phyloP scores from a whole-genome alignment of 2,329 filamentous ascomycete species.

The Microdochium paspali region DNA sequence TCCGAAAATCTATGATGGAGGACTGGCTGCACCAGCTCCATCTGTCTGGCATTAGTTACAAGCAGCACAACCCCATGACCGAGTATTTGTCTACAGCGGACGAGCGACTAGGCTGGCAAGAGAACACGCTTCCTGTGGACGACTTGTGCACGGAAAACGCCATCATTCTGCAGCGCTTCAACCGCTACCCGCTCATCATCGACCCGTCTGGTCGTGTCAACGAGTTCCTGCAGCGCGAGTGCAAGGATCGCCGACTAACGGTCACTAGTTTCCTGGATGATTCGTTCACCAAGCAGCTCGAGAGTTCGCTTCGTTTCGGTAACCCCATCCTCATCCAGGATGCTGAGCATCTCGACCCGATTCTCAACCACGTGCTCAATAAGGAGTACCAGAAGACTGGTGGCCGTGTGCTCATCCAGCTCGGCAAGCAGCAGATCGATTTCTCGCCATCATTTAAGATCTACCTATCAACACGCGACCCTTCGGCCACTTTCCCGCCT shows the following conservation, averaged over 20 bases:
- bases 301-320: slow-evolving; percentile 93
- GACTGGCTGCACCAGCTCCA: slow-evolving; percentile 94
- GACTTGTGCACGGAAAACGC: slow-evolving; percentile 98
- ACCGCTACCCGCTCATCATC: slow-evolving; percentile 95
- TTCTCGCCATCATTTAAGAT: slow-evolving; percentile 96
- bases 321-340: slow-evolving; percentile 98
- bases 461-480: slow-evolving; percentile 90
- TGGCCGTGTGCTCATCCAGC: slow-evolving; percentile 93
- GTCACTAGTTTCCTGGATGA: slow-evolving; percentile 98
- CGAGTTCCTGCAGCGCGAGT: slow-evolving; percentile 92
- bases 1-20: slow-evolving; percentile 94
- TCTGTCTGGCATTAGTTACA: slow-evolving; percentile 87
- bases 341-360: slow-evolving; percentile 91
- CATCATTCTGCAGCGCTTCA: slow-evolving; percentile 95
- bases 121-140: slow-evolving; percentile 86
- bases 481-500: slow-evolving; percentile 88
- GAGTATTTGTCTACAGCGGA: slow-evolving; percentile 96
- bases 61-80: slow-evolving; percentile 86
- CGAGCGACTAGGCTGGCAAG: slow-evolving; percentile 90
- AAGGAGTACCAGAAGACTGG: slow-evolving; percentile 99
- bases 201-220: slow-evolving; percentile 92
- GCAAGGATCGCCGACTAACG: slow-evolving; percentile 84
- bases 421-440: slow-evolving; percentile 97
- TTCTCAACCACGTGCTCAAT: slow-evolving; percentile 96
- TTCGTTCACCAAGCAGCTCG: slow-evolving; percentile 94